A percentile compares a stretch with the other conserved stretches of the same genome.
Conservation (phyloP, 108 stramenopile genomes). For the Cyclotella kingstonii region DNA sequence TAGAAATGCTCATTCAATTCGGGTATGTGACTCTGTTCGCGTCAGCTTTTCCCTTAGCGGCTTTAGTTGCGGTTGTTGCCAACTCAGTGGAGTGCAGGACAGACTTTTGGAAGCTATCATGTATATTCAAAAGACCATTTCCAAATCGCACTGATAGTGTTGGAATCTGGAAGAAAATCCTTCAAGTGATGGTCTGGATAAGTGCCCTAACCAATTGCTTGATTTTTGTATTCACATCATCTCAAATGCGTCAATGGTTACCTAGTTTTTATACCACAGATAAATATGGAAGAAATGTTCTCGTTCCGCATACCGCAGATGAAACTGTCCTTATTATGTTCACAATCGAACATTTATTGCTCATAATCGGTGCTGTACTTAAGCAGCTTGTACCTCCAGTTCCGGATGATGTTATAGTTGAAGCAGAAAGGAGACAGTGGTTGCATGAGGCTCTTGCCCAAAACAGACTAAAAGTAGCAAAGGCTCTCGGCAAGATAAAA, state of each 20-base stretch:
- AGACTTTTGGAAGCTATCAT: slow-evolving; percentile 67
- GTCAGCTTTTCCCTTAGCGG: slow-evolving; percentile 74
- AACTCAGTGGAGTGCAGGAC: slow-evolving; percentile 65
- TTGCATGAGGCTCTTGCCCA: slow-evolving; percentile 12
- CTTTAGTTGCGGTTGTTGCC: slow-evolving; percentile 60
- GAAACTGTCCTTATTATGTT: slow-evolving; percentile 74
- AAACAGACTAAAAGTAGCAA: slow-evolving; percentile 9
- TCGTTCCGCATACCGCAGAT: slow-evolving; percentile 61
- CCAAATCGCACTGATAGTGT: slow-evolving; percentile 31
- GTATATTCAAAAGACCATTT: slow-evolving; percentile 50
- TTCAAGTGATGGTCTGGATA: slow-evolving; percentile 58
- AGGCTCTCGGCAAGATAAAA: not conserved
- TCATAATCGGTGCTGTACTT: slow-evolving; percentile 43
- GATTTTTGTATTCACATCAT: slow-evolving; percentile 69
- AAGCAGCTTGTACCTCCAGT: slow-evolving; percentile 38
- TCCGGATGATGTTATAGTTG: slow-evolving; percentile 48
- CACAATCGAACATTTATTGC: slow-evolving; percentile 65
- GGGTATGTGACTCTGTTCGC: slow-evolving; percentile 87
- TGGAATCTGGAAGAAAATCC: slow-evolving; percentile 70
- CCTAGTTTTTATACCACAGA: slow-evolving; percentile 60
- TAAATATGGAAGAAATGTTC: slow-evolving; percentile 30
- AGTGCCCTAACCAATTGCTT: slow-evolving; percentile 79
- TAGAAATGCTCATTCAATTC: slow-evolving; percentile 84
- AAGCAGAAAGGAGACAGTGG: slow-evolving; percentile 46
- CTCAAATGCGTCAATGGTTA: slow-evolving; percentile 74